phyloP scores from a whole-genome alignment of 345 rosid genomes.

The Toxicodendron radicans region DNA sequence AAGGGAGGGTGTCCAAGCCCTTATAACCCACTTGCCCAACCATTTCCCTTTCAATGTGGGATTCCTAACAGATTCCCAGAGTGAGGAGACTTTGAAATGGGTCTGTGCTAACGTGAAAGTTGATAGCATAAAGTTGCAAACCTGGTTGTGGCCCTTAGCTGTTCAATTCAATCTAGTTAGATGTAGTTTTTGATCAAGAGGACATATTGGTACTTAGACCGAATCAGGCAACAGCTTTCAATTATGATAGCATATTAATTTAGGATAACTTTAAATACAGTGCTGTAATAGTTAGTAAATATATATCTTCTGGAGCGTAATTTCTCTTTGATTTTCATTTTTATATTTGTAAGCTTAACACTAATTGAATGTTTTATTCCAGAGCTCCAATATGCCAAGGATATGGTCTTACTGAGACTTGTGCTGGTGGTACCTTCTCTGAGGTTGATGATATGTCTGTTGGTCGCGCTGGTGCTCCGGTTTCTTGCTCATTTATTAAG shows the following conservation, averaged over 20 bases:
- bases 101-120: background rate
- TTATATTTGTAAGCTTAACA: constrained; percentile 2
- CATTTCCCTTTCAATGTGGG: no score
- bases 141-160: background rate
- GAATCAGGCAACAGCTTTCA: background rate
- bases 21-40: no score
- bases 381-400: constrained; percentile 99
- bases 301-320: background rate
- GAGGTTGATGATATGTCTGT: constrained; percentile 94
- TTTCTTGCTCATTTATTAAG: constrained; percentile 93
- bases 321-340: background rate
- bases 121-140: background rate
- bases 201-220: background rate
- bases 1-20: no score
- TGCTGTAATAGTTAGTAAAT: background rate
- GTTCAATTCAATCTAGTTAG: background rate
- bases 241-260: background rate
- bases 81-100: background rate
- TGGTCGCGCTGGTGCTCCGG: constrained; percentile 97
- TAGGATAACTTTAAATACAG: background rate
- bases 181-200: background rate
- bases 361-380: constrained; percentile 23
- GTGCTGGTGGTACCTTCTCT: constrained; percentile 98
- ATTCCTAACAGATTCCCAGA: no score
- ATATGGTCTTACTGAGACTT: constrained; percentile 97